Conservation (phyloP, 2,329 filamentous ascomycete genomes). For the Paracorniculantispora psalliotae region DNA sequence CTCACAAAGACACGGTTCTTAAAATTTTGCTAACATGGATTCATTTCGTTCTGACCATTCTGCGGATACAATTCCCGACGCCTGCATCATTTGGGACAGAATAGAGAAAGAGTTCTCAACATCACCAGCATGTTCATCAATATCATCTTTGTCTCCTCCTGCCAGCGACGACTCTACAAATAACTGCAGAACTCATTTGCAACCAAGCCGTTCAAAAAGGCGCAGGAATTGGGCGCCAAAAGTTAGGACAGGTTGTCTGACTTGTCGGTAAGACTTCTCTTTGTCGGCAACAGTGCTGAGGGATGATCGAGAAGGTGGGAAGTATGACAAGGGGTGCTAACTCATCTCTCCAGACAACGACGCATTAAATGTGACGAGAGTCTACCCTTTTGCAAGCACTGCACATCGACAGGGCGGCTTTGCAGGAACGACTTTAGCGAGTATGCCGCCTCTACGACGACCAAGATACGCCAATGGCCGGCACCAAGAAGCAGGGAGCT, state of each 20-base stretch:
- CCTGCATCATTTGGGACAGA: too few species aligned
- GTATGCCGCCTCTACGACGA: background rate
- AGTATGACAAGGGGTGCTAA: background rate
- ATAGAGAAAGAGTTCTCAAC: too few species aligned
- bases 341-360: background rate
- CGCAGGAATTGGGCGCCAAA: slow-evolving; percentile 1
- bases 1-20: too few species aligned
- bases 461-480: background rate
- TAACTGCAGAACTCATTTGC: background rate
- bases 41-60: too few species aligned
- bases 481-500: background rate
- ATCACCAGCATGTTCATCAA: too few species aligned
- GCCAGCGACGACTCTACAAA: background rate
- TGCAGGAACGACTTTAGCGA: background rate
- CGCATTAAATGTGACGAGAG: slow-evolving; percentile 1
- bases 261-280: background rate
- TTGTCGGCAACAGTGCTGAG: background rate
- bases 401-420: background rate
- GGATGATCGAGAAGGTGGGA: background rate
- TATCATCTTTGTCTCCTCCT: background rate
- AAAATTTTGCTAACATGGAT: too few species aligned
- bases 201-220: background rate
- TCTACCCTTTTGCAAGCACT: background rate
- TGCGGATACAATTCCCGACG: too few species aligned
- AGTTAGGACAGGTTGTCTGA: slow-evolving; percentile 1